Percentiles rank a stretch among this genome's conserved stretches.
Conservation (phyloP, 495 filamentous ascomycete species). For the Penicillium paxilli region DNA sequence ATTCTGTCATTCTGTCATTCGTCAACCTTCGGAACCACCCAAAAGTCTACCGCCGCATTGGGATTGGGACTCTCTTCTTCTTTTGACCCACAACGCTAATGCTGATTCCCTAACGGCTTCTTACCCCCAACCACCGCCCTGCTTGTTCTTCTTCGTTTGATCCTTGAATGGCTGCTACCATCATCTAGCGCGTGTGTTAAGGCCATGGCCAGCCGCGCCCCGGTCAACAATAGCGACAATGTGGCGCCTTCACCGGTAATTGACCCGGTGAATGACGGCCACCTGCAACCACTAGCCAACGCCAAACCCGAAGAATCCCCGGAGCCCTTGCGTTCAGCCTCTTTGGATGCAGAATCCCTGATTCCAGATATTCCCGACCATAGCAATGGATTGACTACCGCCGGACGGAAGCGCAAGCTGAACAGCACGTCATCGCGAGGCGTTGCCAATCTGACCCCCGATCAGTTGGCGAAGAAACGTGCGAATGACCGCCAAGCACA, state of each 20-base stretch:
- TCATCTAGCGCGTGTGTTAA: conserved; percentile 31
- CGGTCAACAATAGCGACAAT: conserved; percentile 26
- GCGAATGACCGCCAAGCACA: conserved; percentile 90
- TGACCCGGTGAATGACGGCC: conserved; percentile 13
- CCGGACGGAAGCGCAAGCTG: conserved; percentile 49
- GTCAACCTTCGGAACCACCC: background rate
- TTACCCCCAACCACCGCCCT: background rate
- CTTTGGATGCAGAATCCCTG: conserved; percentile 27
- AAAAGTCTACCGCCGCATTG: background rate
- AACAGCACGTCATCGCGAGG: conserved; percentile 60
- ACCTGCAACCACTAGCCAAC: conserved; percentile 15
- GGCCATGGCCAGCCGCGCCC: conserved; percentile 43
- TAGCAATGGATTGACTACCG: conserved; percentile 18
- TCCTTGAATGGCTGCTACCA: conserved; percentile 32
- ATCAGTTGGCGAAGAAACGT: conserved; percentile 74
- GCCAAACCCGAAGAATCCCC: conserved; percentile 37
- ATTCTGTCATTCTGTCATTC: background rate
- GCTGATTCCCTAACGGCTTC: conserved; percentile 2
- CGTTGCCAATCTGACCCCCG: conserved; percentile 71
- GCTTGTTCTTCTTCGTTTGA: background rate
- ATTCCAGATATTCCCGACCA: conserved; percentile 15
- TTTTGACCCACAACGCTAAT: conserved; percentile 9
- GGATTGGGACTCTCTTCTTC: background rate
- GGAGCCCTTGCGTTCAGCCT: conserved; percentile 28
- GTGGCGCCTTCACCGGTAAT: conserved; percentile 29